Evolutionary conservation across 1,284 basidiomycete species (phyloP), one percentile per base, ranked within the genome.

Genomic region (Ceratorhiza oryzae-sativae): DNA sequence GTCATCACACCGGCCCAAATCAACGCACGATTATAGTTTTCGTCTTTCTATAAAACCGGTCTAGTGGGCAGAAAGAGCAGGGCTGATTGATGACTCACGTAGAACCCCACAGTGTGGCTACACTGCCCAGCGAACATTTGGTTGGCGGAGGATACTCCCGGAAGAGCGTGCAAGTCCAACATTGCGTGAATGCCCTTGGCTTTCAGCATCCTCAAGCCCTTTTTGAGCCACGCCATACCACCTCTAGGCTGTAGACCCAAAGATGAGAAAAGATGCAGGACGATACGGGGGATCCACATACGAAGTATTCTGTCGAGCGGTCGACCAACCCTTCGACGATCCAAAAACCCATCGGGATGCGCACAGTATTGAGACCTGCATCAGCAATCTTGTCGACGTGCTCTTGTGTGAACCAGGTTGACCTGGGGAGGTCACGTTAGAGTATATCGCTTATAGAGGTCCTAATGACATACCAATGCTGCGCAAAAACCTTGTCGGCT

Each of bases 1-100:
- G 91, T 89, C 88, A 93, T 91, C 30, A 92, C 88, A 15, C 87
- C 87, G 0, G 90, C 87, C 91, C 91, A 93, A 32, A 88, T 81
- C 60, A 93, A 81, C 10, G 91, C 91, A 4, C 91, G 87, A 68
- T 87, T 84, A 75, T 91, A 93, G 77, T 93, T 93, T 62, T 85
- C 81, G 3, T 83, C 80, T 0, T 87, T 91, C 90, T 91, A 71
- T 32, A 25, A 20, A 10, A 53, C 41, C 5, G 6, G 49, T 27
- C 39, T 36, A 15, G 51, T 23, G 27, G 32, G 3, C 39, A 12
- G 10, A 4, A 41, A 27, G 8, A 30, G 58, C 39, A 20, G 30
- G 63, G 58, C 34, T 42, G 45, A n/a, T 6, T 39, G 36, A 13
- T 32, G 12, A 78, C 85, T 67, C 70, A 90, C 90, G 76, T 92